These are phyloP conservation scores for Phytomonas sp. DNA, from an alignment of 208 protist genomes.

Conservation along the genomic window DNA sequence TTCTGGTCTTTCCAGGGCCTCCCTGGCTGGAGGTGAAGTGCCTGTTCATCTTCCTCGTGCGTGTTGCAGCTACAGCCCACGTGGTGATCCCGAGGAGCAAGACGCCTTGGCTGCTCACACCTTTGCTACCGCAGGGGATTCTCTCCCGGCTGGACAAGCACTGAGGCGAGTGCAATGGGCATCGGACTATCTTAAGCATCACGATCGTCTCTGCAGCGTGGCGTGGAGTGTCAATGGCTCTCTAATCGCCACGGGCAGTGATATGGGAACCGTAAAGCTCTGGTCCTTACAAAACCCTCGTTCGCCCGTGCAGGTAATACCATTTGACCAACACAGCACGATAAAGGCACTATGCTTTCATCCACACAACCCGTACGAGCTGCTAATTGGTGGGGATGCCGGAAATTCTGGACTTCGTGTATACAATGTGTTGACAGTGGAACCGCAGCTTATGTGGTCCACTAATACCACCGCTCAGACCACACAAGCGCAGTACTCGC, in stretches of 20 bases:
- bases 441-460: conserved; percentile 18
- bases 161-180: conserved; percentile 21
- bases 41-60: neutral
- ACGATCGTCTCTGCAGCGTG: conserved; percentile 49
- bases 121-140: neutral
- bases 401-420: conserved; percentile 32
- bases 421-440: conserved; percentile 48
- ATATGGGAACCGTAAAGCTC: conserved; percentile 45
- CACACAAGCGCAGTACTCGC: conserved; percentile 67
- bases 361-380: conserved; percentile 52
- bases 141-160: neutral
- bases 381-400: conserved; percentile 38
- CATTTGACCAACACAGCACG: conserved; percentile 27
- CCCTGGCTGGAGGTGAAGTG: neutral
- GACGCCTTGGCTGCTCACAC: neutral
- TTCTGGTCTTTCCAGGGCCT: neutral
- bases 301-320: conserved; percentile 24
- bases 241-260: conserved; percentile 50
- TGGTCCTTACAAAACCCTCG: conserved; percentile 46
- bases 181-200: conserved; percentile 18
- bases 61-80: neutral
- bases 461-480: conserved; percentile 34
- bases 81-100: neutral
- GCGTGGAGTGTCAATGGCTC: conserved; percentile 62
- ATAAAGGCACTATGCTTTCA: conserved; percentile 65